Base-by-base conservation (phyloP, 768 basidiomycete genomes). In the Leccinum broughii region DNA sequence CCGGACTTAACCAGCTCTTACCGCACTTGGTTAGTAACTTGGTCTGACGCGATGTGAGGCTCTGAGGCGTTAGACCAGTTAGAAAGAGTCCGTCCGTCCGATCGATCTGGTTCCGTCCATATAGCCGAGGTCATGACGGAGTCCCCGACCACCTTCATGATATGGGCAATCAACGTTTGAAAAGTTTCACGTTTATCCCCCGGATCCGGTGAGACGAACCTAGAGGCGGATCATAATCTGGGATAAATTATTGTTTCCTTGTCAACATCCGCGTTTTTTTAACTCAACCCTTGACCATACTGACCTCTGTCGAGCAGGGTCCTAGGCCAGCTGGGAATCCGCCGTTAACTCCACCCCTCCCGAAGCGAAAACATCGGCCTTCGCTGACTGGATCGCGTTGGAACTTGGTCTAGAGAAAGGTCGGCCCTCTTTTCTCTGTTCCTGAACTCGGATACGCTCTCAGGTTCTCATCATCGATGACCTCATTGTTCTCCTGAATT, bases 401-500 rank as follows among this genome's bases (percentile, higher is more conserved):
- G 55, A 14, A 34, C n/a, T 44, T 14, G 22, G 4, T 39, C 34
- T 20, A 50, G 17, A 26, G 17, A 32, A 24, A 20, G 39, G 50
- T 49, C 28, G 49, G 56, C 46, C 44, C 17, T 52, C 11, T 37
- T 37, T 34, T 37, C 11, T n/a, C 28, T 41, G 58, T 54, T 46
- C 55, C 66, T 55, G 50, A 35, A 54, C 22, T 51, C 24, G 54
- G 26, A 41, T 30, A 30, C 35, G n/a, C 51, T 61, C 39, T 58
- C 58, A 56, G 44, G 51, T 60, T 60, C 8, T 50, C 26, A 34
- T 35, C 39, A 28, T 50, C 49, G 46, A 34, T 71, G 64, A 69
- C 70, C 65, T 64, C 70, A 67, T 58, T 20, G 4, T 56, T 59
- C 68, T 65, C 66, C 68, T 70, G 64, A 64, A 68, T 68, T 70